Base-by-base conservation (phyloP, 805 yeast genomes). In the Wickerhamiella brachini region DNA sequence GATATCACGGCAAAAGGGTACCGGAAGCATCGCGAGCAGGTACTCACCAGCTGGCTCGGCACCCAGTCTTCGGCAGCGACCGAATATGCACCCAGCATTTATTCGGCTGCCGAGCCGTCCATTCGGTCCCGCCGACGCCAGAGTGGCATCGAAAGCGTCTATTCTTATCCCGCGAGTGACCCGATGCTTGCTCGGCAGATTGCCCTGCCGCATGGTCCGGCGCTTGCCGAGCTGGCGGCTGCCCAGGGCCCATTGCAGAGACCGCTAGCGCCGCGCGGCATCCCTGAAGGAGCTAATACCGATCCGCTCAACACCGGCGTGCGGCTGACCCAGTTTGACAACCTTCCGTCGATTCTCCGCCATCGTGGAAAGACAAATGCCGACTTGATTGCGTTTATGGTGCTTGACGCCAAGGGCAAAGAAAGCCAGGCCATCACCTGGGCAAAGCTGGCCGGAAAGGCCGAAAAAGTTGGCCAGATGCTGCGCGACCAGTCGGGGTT, bases 401-500 rank as follows among this genome's bases (percentile, higher is more conserved):
- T 80, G 1, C 69, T 93, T 13, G 95, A 88, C 62, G 62, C 75
- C 2, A 83, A 78, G 57, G 97, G 96, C 5, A 89, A 86, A 62
- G 97, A 89, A 60, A 71, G 76, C 0, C 72, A 72, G 37, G 69
- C 83, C 0, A 83, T 90, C 13, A 73, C 90, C 1, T 93, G 98
- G 98, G 96, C 86, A 53, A 88, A 86, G 62, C 71, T 93, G 15
- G 84, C 86, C 56, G 65, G 81, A 42, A 78, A 82, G 58, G 83
- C 97, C 0, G 95, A 87, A 62, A 87, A 85, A 60, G 81, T 93
- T 8, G 95, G 96, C 0, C 86, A 82, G 63, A 84, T 82, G 63
- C 81, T 87, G 54, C 73, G 79, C 45, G 86, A 83, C 60, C 81
- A 81, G 59, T 72, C 83, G 12, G 79, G 85, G 1, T 67, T 87